Percentiles rank a stretch among this genome's conserved stretches.
These are phyloP conservation scores for Aspergillus hancockii DNA, from an alignment of 495 filamentous ascomycete species.

Conservation along the genomic window DNA sequence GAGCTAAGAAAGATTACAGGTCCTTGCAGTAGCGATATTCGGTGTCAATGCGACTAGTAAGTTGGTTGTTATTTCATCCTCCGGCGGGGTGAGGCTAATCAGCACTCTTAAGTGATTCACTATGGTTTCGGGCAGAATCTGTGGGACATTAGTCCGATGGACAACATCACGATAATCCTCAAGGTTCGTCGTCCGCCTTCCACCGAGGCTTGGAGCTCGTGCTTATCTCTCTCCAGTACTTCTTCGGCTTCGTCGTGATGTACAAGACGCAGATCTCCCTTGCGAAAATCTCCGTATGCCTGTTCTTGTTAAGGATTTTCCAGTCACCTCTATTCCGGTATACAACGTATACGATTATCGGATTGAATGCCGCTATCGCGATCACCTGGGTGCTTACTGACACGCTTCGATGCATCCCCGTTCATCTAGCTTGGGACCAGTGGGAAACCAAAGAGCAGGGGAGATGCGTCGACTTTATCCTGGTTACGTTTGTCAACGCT, in stretches of 20 bases:
- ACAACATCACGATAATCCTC: conserved; percentile 27
- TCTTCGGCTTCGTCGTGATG: conserved; percentile 30
- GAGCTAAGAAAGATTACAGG: conserved; percentile 17
- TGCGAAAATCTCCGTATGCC: conserved; percentile 52
- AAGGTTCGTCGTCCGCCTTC: conserved; percentile 16
- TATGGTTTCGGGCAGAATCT: conserved; percentile 32
- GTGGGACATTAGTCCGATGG: conserved; percentile 29
- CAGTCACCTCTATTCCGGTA: conserved; percentile 35
- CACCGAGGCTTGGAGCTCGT: neutral
- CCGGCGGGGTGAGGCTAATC: neutral
- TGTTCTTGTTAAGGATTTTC: conserved; percentile 48
- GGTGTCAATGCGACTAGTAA: conserved; percentile 21
- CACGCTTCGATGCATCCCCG: conserved; percentile 35
- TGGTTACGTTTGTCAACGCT: conserved; percentile 29
- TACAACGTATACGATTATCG: conserved; percentile 33
- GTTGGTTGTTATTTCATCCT: neutral
- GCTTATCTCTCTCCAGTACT: conserved; percentile 13
- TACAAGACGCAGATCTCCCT: conserved; percentile 41
- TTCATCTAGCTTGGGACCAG: conserved; percentile 33
- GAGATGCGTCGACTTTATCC: conserved; percentile 30
- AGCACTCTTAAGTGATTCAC: conserved; percentile 28
- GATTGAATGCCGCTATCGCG: conserved; percentile 30
- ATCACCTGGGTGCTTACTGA: conserved; percentile 34
- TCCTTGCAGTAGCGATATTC: conserved; percentile 23
- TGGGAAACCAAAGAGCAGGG: conserved; percentile 28